Evolutionary conservation across 805 yeast species (phyloP).

Genomic region (Saccharomyces paradoxus): DNA sequence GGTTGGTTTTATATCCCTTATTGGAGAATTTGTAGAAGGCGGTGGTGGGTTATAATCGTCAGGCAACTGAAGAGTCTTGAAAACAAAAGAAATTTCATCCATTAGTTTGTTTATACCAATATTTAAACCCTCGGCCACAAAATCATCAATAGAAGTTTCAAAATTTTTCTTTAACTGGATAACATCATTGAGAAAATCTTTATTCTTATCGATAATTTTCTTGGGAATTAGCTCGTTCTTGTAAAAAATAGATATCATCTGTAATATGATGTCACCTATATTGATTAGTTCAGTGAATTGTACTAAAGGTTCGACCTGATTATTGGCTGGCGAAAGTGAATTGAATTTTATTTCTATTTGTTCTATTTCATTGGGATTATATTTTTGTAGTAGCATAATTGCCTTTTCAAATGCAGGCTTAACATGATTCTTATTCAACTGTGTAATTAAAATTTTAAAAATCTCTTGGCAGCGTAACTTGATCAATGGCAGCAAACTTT

Average conservation of each 20-base stretch:
- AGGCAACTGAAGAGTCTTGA: slow-evolving; percentile 46
- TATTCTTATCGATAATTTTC: slow-evolving; percentile 54
- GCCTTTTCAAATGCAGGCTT: slow-evolving; percentile 81
- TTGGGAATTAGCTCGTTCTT: slow-evolving; percentile 64
- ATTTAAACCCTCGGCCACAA: slow-evolving; percentile 87
- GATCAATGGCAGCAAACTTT: slow-evolving; percentile 25
- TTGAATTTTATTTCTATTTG: slow-evolving; percentile 29
- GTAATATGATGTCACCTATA: slow-evolving; percentile 85
- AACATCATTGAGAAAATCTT: slow-evolving; percentile 70
- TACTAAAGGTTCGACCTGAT: slow-evolving; percentile 70
- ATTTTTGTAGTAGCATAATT: slow-evolving; percentile 54
- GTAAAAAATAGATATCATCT: slow-evolving; percentile 85
- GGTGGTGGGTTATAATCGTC: slow-evolving; percentile 52
- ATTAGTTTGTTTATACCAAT: slow-evolving; percentile 85
- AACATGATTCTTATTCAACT: slow-evolving; percentile 68
- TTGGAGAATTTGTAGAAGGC: slow-evolving; percentile 7
- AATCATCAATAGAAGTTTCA: slow-evolving; percentile 75
- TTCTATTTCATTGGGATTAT: slow-evolving; percentile 48
- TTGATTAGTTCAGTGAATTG: slow-evolving; percentile 86
- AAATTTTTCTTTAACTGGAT: slow-evolving; percentile 72
- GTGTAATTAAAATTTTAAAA: slow-evolving; percentile 55
- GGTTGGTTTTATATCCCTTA: slow-evolving; percentile 40
- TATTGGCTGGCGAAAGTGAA: slow-evolving; percentile 21
- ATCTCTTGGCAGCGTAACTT: slow-evolving; percentile 42
- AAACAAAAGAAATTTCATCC: slow-evolving; percentile 64